Evolutionary conservation across 2,329 filamentous ascomycete species (phyloP).

Genomic region (Fusarium robinianum): DNA sequence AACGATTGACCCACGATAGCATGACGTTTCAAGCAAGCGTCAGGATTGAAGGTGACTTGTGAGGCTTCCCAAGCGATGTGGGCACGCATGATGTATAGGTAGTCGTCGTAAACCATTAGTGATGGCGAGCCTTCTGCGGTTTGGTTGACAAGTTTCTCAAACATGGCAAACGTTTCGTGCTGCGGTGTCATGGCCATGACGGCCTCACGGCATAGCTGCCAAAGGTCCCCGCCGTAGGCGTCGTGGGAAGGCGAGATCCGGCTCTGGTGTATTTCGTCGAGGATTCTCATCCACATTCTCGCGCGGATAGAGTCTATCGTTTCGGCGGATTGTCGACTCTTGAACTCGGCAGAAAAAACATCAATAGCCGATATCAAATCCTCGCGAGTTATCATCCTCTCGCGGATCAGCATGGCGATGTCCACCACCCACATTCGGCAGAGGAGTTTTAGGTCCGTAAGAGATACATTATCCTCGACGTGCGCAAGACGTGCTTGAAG

Average conservation of each 20-base stretch:
- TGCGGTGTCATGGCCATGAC: background rate
- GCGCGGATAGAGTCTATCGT: slow-evolving; percentile 17
- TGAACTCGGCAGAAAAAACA: slow-evolving; percentile 20
- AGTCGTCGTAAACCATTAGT: too few relatives aligned
- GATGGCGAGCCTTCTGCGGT: too few relatives aligned
- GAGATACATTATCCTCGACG: background rate
- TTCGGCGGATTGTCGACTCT: background rate
- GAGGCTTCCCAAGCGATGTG: too few relatives aligned
- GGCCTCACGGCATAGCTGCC: background rate
- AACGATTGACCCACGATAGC: too few relatives aligned
- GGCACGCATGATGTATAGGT: too few relatives aligned
- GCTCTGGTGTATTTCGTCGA: slow-evolving; percentile 15
- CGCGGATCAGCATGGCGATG: slow-evolving; percentile 14
- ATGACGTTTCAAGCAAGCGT: too few relatives aligned
- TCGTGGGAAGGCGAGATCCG: slow-evolving; percentile 4
- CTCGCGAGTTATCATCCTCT: slow-evolving; percentile 14
- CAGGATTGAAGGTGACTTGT: too few relatives aligned
- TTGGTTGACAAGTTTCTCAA: background rate
- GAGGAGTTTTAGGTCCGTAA: slow-evolving; percentile 4
- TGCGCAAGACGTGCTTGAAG: too few relatives aligned
- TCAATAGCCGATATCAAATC: slow-evolving; percentile 27
- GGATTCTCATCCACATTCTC: slow-evolving; percentile 14
- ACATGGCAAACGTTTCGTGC: background rate
- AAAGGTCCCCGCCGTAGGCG: slow-evolving; percentile 7
- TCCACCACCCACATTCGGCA: slow-evolving; percentile 14